These are phyloP conservation scores for Leishmania amazonensis DNA, from an alignment of 208 protist species.

Conservation along the genomic window DNA sequence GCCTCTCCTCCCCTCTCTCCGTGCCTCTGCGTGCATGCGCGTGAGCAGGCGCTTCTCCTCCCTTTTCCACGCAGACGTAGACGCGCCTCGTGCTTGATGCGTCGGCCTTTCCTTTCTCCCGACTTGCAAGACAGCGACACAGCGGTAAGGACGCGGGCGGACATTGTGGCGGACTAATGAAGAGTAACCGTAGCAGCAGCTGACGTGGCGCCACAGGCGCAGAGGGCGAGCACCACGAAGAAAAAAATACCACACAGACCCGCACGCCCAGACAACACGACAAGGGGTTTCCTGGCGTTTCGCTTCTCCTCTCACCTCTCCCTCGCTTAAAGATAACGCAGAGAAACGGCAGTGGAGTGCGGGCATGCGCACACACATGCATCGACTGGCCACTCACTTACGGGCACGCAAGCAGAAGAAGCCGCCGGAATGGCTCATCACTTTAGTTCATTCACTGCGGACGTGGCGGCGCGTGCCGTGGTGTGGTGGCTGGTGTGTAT, in stretches of 20 bases:
- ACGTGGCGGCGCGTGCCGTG: neutral
- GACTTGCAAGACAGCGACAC: neutral
- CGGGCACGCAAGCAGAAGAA: neutral
- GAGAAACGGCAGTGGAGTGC: neutral
- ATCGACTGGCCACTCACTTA: neutral
- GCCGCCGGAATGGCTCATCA: neutral
- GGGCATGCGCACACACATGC: neutral
- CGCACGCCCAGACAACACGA: neutral
- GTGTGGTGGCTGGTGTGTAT: neutral
- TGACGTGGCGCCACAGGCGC: neutral
- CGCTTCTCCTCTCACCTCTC: neutral
- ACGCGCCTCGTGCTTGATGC: neutral
- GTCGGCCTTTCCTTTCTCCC: neutral
- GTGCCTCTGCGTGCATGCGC: neutral
- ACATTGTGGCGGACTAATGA: neutral
- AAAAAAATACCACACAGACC: neutral
- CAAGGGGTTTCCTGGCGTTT: neutral
- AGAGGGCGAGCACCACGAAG: neutral
- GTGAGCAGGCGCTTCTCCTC: neutral
- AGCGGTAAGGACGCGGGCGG: neutral
- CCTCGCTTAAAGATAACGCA: neutral
- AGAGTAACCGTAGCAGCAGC: neutral
- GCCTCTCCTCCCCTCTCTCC: neutral
- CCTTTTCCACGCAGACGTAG: neutral
- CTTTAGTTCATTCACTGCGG: neutral